Evolutionary conservation across 2,329 filamentous ascomycete genomes (phyloP).

Genomic region (Penicillium frequentans): DNA sequence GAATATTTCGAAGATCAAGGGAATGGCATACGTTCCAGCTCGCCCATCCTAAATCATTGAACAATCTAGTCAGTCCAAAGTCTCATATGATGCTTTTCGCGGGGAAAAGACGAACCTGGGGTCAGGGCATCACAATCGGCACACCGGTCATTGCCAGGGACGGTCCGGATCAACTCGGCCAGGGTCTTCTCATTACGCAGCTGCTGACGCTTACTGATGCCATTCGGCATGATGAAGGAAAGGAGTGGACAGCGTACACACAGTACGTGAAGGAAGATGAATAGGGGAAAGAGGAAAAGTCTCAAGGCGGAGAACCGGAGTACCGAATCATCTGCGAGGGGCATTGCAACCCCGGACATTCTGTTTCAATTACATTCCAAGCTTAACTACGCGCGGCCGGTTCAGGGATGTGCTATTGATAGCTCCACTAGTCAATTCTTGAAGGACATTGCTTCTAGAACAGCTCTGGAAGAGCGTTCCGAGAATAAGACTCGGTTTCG

Average conservation of each 20-base stretch:
- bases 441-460: conserved; percentile 1
- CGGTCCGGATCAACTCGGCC: conserved; percentile 80
- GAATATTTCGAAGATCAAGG: neutral
- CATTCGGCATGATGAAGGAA: conserved; percentile 61
- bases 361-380: neutral
- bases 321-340: conserved; percentile 8
- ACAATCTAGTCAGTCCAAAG: conserved; percentile 4
- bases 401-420: conserved; percentile 1
- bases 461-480: conserved; percentile 2
- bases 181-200: conserved; percentile 91
- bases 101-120: conserved; percentile 65
- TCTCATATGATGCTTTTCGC: neutral
- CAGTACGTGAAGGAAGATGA: conserved; percentile 9
- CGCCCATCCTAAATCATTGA: conserved; percentile 71
- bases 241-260: conserved; percentile 22
- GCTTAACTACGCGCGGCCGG: conserved; percentile 1
- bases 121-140: conserved; percentile 91
- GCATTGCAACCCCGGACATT: conserved; percentile 7
- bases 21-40: conserved; percentile 80
- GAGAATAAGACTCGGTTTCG: neutral
- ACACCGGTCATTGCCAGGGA: conserved; percentile 89
- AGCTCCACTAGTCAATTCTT: conserved; percentile 1
- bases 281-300: conserved; percentile 12
- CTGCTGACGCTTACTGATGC: conserved; percentile 93
- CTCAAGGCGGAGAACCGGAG: conserved; percentile 9